Evolutionary conservation across 345 rosid species (phyloP).

Genomic region (Hibiscus trionum): DNA sequence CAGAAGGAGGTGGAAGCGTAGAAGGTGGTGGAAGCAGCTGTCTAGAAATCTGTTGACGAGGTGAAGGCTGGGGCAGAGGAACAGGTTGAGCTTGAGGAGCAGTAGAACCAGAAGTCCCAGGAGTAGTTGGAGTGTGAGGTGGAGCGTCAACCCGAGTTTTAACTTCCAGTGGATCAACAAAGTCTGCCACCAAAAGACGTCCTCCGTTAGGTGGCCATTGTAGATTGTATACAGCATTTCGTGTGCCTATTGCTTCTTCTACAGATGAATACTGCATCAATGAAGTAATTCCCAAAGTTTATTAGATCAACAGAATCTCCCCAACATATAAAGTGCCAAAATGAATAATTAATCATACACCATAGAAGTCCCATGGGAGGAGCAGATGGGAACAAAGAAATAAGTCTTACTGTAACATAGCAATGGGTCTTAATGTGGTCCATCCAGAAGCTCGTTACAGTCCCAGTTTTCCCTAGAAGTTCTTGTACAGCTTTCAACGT

Average conservation of each 20-base stretch:
- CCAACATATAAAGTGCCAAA: not conserved
- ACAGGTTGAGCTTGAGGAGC: slow-evolving; percentile 21
- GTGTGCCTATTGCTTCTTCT: slow-evolving; percentile 76
- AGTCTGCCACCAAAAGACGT: slow-evolving; percentile 70
- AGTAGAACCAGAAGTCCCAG: slow-evolving; percentile 20
- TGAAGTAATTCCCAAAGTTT: not conserved
- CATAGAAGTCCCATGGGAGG: not conserved
- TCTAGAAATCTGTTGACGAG: slow-evolving; percentile 43
- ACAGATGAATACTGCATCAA: slow-evolving; percentile 72
- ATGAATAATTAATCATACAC: not conserved
- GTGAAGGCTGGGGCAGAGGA: slow-evolving; percentile 46
- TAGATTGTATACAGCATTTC: slow-evolving; percentile 61
- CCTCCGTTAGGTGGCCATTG: slow-evolving; percentile 98
- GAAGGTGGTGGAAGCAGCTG: slow-evolving; percentile 55
- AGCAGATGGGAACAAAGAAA: slow-evolving; percentile 26
- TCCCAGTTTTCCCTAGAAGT: slow-evolving; percentile 83
- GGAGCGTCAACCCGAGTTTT: slow-evolving; percentile 54
- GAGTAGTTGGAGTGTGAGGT: slow-evolving; percentile 35
- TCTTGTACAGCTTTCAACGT: slow-evolving; percentile 97
- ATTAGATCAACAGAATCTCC: not conserved
- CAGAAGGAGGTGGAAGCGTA: slow-evolving; percentile 45
- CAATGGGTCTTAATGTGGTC: slow-evolving; percentile 95
- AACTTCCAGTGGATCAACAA: slow-evolving; percentile 79
- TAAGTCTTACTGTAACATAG: slow-evolving; percentile 65
- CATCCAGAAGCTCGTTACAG: slow-evolving; percentile 84